A percentile compares a stretch with the other conserved stretches of the same genome.
These are phyloP conservation scores for Fusarium liriodendri DNA, from an alignment of 2,329 filamentous ascomycete genomes.

Conservation along the genomic window DNA sequence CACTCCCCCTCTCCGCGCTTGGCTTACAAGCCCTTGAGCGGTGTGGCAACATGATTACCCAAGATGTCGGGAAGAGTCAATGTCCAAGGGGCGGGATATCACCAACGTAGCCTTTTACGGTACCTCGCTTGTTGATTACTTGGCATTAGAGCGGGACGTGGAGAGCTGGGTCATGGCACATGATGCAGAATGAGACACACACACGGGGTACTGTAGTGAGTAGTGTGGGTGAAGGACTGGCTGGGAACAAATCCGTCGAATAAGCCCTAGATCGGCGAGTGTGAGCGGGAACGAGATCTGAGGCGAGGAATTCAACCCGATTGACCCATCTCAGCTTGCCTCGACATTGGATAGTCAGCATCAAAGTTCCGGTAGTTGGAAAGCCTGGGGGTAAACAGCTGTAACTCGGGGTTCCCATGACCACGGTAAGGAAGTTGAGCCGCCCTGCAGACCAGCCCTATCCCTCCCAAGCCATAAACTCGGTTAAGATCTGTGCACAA, in stretches of 20 bases:
- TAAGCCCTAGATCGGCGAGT: constrained; percentile 9
- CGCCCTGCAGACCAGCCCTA: neutral
- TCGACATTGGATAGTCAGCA: neutral
- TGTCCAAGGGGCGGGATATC: neutral
- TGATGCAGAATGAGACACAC: constrained; percentile 9
- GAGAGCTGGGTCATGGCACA: neutral
- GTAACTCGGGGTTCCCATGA: neutral
- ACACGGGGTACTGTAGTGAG: neutral
- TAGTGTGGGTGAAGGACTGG: constrained; percentile 16
- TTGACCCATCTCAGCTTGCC: constrained; percentile 11
- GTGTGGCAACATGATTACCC: constrained; percentile 1
- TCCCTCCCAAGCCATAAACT: neutral
- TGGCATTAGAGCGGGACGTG: neutral
- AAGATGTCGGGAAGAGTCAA: neutral
- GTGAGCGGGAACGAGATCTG: constrained; percentile 32
- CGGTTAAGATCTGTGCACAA: neutral
- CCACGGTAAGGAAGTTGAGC: neutral
- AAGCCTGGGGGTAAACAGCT: neutral
- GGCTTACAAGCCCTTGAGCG: neutral
- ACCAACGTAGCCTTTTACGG: constrained; percentile 6
- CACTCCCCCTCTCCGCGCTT: neutral
- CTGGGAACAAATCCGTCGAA: constrained; percentile 15
- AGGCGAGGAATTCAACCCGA: constrained; percentile 18
- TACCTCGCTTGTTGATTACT: neutral
- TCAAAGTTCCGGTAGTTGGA: neutral